Evolutionary conservation across 768 basidiomycete genomes (phyloP), one percentile per base, ranked within the genome.

Genomic region (Hericium erinaceus): DNA sequence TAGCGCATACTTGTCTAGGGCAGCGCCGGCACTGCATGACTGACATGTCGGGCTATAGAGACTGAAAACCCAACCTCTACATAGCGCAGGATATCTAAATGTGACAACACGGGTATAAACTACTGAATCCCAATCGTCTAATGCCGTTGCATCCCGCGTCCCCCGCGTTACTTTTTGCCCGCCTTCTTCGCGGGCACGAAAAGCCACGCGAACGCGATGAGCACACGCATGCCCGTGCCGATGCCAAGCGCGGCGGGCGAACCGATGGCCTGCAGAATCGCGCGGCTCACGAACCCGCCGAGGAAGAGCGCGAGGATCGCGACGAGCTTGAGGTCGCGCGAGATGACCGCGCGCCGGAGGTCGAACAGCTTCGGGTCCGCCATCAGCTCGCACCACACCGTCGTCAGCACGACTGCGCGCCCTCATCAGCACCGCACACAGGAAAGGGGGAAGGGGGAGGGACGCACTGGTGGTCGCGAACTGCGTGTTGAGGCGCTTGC

Each of bases 371-470:
- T 71, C 0, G 91, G 91, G 68, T 92, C 89, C 52, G 84, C 84
- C 78, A 89, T 79, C 51, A 94, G 80, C 64, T 94, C 92, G 62
- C 91, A 89, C 90, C 90, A 94, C 57, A 92, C 80, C 16, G 88
- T 89, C 15, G 92, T 94, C 10, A 94, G 75, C 48, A 92, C 89
- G 61, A 92, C 89, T 83, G 67, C 20, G 15, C 41, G 20, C 54
- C 39, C n/a, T 33, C 54, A 49, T 24, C 33, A 41, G 22, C 38
- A 20, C 20, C 53, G 13, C 33, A n/a, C n/a, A n/a, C n/a, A n/a
- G n/a, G n/a, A n/a, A n/a, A n/a, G n/a, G n/a, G 40, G 51, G n/a
- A n/a, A 48, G 20, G 13, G 2, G 26, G 26, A 26, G 33, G 33
- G 37, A 77, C 81, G 66, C 46, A 87, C 86, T 84, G 18, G 85